Percentiles rank a stretch among this genome's conserved stretches.
phyloP scores from a whole-genome alignment of 108 stramenopile genomes.

The Discostella stelligeroides region DNA sequence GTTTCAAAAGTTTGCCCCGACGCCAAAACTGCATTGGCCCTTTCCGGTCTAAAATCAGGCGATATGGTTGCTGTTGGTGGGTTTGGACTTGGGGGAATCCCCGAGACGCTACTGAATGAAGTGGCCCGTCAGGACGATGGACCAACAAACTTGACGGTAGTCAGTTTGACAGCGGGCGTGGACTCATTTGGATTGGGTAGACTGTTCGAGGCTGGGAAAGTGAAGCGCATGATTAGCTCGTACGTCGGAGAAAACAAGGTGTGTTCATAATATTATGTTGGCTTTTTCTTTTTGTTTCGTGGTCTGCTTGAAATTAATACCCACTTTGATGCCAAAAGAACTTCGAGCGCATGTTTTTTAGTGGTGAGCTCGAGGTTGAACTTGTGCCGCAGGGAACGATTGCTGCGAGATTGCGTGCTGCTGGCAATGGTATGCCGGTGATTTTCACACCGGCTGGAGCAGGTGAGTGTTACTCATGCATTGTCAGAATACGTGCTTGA shows the following conservation, averaged over 20 bases:
- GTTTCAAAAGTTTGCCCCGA: slow-evolving; percentile 41
- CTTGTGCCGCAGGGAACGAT: slow-evolving; percentile 91
- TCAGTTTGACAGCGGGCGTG: slow-evolving; percentile 83
- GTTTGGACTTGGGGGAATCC: slow-evolving; percentile 78
- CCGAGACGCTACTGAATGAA: slow-evolving; percentile 74
- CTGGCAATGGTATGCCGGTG: slow-evolving; percentile 90
- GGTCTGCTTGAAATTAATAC: not conserved
- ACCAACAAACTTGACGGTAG: slow-evolving; percentile 73
- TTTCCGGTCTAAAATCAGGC: slow-evolving; percentile 46
- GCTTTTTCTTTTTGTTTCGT: no score
- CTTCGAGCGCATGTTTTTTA: slow-evolving; percentile 87
- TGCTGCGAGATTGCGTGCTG: slow-evolving; percentile 82
- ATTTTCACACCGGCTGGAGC: slow-evolving; percentile 93
- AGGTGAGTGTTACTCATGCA: slow-evolving; percentile 32
- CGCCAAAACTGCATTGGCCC: slow-evolving; percentile 46
- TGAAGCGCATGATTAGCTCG: slow-evolving; percentile 83
- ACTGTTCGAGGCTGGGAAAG: slow-evolving; percentile 78
- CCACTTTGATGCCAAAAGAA: slow-evolving; percentile 39
- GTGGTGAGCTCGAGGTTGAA: slow-evolving; percentile 86
- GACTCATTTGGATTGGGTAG: slow-evolving; percentile 82
- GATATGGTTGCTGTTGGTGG: slow-evolving; percentile 61
- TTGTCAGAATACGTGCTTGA: not conserved
- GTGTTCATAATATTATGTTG: not conserved
- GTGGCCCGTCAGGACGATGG: slow-evolving; percentile 41
- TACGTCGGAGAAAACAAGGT: slow-evolving; percentile 94